phyloP scores from a whole-genome alignment of 768 basidiomycete genomes.

The Kwoniella dendrophila region DNA sequence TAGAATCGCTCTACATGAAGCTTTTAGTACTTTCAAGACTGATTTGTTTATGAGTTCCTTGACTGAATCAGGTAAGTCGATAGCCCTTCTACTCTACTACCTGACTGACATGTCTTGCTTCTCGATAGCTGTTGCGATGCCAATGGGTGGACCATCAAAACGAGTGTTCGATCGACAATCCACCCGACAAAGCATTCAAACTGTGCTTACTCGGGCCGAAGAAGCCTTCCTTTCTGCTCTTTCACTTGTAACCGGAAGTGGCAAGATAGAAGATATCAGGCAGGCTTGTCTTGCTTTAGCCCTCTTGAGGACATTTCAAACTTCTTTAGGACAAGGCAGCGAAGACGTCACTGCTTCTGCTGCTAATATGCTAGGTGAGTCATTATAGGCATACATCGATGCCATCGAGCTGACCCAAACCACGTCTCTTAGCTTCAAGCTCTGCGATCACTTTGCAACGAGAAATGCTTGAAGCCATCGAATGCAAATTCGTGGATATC shows the following conservation, averaged over 20 bases:
- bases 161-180: slow-evolving; percentile 37
- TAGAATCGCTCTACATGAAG: slow-evolving; percentile 73
- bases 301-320: slow-evolving; percentile 73
- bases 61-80: slow-evolving; percentile 77
- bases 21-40: slow-evolving; percentile 73
- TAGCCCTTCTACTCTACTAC: slow-evolving; percentile 2
- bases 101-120: not conserved
- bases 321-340: slow-evolving; percentile 70
- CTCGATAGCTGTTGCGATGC: slow-evolving; percentile 73
- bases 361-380: slow-evolving; percentile 63
- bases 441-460: slow-evolving; percentile 76
- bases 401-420: slow-evolving; percentile 14
- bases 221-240: slow-evolving; percentile 71
- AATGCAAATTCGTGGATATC: slow-evolving; percentile 65
- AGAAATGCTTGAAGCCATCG: slow-evolving; percentile 81
- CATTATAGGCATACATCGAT: slow-evolving; percentile 50
- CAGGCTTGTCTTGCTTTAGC: slow-evolving; percentile 73
- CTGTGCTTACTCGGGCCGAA: slow-evolving; percentile 69
- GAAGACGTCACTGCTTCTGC: slow-evolving; percentile 63
- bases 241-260: slow-evolving; percentile 62
- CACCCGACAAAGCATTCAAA: slow-evolving; percentile 59
- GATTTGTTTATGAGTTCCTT: slow-evolving; percentile 91
- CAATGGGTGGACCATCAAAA: slow-evolving; percentile 63
- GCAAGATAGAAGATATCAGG: slow-evolving; percentile 71
- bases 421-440: slow-evolving; percentile 65